Conservation (phyloP, 2,329 filamentous ascomycete species). For the Emmonsiellopsis sp. region DNA sequence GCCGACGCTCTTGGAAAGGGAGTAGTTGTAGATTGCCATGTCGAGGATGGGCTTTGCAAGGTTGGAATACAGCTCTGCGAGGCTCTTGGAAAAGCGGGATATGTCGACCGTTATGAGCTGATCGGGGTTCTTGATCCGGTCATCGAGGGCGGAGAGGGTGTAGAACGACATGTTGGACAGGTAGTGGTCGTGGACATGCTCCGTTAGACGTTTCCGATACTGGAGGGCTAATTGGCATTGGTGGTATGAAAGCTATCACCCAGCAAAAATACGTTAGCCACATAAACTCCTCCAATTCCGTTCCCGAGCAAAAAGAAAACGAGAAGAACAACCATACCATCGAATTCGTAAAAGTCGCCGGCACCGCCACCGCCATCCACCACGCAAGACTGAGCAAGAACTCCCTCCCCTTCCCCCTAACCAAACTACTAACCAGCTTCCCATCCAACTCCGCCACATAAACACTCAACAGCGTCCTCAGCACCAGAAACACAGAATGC, state of each 20-base stretch:
- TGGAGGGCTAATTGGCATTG: slow-evolving; percentile 89
- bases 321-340: slow-evolving; percentile 55
- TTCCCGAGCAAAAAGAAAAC: background rate
- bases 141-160: slow-evolving; percentile 85
- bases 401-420: slow-evolving; percentile 82
- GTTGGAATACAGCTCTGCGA: slow-evolving; percentile 93
- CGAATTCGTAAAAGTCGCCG: slow-evolving; percentile 95
- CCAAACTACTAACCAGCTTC: slow-evolving; percentile 79
- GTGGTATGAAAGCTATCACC: slow-evolving; percentile 73
- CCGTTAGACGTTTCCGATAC: slow-evolving; percentile 88
- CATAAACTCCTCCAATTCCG: too few species aligned
- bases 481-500: slow-evolving; percentile 85
- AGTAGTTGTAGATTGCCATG: slow-evolving; percentile 95
- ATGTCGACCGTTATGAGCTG: slow-evolving; percentile 96
- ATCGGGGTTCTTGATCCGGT: slow-evolving; percentile 96
- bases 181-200: slow-evolving; percentile 90
- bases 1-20: slow-evolving; percentile 86
- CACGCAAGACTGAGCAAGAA: slow-evolving; percentile 82
- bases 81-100: slow-evolving; percentile 86
- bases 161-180: slow-evolving; percentile 98
- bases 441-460: slow-evolving; percentile 97
- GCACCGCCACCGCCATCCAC: slow-evolving; percentile 98
- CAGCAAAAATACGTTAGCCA: background rate
- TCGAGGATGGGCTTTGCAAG: slow-evolving; percentile 89
- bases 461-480: slow-evolving; percentile 84